Evolutionary conservation across 1,284 basidiomycete genomes (phyloP), one percentile per base, ranked within the genome.

Genomic region (Boletus semigastroideus): DNA sequence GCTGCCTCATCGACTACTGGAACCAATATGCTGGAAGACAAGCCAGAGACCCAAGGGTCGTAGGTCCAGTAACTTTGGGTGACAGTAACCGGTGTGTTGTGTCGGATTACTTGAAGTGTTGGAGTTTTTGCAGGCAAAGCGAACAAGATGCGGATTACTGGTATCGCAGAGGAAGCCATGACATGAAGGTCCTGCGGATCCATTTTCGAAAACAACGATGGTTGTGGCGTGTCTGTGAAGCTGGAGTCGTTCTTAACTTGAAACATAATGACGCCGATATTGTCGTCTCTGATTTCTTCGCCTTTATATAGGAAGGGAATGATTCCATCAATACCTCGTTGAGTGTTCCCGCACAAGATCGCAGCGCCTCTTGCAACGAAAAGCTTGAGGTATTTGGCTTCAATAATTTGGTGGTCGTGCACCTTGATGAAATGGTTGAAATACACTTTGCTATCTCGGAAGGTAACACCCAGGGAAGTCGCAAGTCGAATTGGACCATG

Each of bases 361-460:
- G 43, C 31, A 11, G 43, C 43, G 16, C 31, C 43, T 34, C 20
- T 22, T 5, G n/a, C 22, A 33, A 37, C 37, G 11, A 37, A 19
- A 4, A 4, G 34, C 44, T 27, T 37, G 2, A 46, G 20, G 8
- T 4, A 37, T 1, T 36, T 0, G 31, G 17, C 16, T 5, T n/a
- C 9, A 12, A 28, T 20, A 57, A 52, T 17, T 17, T n/a, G 56
- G 40, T 56, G 28, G 25, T 68, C 51, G 25, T 59, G 46, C 16
- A 60, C 38, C 49, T 66, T 62, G 53, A 69, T 52, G 41, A 61
- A 69, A 42, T 71, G 68, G 34, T 60, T 71, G 59, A 71, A 69
- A 30, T 61, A 58, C 5, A 68, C 58, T 17, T 52, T 40, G 20
- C 58, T 53, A 16, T 60, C 42, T 6, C 39, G 34, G 52, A 66